Conservation (phyloP, 108 stramenopile species). For the Epithemia pelagica region DNA sequence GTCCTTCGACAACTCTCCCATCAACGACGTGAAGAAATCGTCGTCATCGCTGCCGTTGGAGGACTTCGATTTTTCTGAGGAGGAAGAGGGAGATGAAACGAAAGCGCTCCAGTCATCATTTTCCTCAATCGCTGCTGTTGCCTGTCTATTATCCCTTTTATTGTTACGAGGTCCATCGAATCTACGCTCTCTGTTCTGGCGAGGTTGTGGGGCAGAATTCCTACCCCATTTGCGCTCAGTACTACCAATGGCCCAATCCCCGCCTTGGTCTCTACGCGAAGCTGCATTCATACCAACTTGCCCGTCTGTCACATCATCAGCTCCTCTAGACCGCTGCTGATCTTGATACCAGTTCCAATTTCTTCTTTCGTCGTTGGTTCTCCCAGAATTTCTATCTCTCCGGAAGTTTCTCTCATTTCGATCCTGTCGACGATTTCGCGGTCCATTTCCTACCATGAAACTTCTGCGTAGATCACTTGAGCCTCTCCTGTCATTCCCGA, state of each 20-base stretch:
- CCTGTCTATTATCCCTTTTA: conserved; percentile 19
- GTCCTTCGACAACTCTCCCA: conserved; percentile 61
- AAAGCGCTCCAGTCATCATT: conserved; percentile 48
- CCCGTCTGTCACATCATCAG: background rate
- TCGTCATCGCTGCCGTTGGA: conserved; percentile 25
- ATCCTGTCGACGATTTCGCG: conserved; percentile 65
- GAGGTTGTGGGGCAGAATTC: conserved; percentile 4
- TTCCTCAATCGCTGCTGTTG: conserved; percentile 17
- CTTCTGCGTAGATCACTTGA: conserved; percentile 24
- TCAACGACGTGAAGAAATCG: conserved; percentile 72
- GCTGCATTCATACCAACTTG: background rate
- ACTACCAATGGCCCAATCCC: conserved; percentile 27
- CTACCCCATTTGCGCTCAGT: conserved; percentile 51
- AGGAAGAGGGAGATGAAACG: conserved; percentile 26
- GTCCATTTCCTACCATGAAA: conserved; percentile 10
- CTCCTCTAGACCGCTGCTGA: conserved; percentile 28
- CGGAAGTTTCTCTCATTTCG: conserved; percentile 44
- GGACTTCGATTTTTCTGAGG: conserved; percentile 14
- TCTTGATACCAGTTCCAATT: conserved; percentile 76
- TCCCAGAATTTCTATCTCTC: conserved; percentile 35
- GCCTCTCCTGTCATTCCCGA: conserved; percentile 18
- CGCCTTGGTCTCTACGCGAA: background rate
- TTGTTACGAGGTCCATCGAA: conserved; percentile 4
- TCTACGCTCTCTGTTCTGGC: background rate
- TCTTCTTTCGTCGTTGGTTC: conserved; percentile 41